Conservation (phyloP, 441 rosid genomes). For the Isatis lusitanica region DNA sequence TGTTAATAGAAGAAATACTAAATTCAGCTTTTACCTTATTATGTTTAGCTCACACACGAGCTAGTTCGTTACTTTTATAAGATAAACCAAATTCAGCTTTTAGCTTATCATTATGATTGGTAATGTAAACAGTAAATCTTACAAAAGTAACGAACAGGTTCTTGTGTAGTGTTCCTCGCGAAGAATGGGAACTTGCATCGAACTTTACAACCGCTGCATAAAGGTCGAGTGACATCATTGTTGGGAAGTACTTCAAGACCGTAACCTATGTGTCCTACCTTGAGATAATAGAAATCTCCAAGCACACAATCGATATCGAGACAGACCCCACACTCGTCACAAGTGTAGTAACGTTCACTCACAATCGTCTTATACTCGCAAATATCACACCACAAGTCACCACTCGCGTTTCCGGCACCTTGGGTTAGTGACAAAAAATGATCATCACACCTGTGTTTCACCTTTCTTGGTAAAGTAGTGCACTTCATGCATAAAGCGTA, state of each 20-base stretch:
- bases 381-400: conserved; percentile 19
- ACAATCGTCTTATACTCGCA: background rate
- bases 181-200: conserved; percentile 5
- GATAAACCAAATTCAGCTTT: no score
- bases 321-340: background rate
- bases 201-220: background rate
- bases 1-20: no score
- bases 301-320: conserved; percentile 2
- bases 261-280: background rate
- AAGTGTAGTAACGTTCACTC: background rate
- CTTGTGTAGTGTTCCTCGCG: background rate
- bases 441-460: background rate
- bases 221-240: background rate
- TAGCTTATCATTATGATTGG: background rate
- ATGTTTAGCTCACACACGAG: no score
- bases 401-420: background rate
- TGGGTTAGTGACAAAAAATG: background rate
- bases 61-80: no score
- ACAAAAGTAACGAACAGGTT: background rate
- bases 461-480: background rate
- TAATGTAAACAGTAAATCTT: background rate
- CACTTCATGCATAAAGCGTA: conserved; percentile 8
- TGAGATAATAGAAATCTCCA: background rate
- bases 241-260: background rate
- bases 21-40: no score